Base-by-base conservation (phyloP, 139 green algal species). In the Closterium sp. region DNA sequence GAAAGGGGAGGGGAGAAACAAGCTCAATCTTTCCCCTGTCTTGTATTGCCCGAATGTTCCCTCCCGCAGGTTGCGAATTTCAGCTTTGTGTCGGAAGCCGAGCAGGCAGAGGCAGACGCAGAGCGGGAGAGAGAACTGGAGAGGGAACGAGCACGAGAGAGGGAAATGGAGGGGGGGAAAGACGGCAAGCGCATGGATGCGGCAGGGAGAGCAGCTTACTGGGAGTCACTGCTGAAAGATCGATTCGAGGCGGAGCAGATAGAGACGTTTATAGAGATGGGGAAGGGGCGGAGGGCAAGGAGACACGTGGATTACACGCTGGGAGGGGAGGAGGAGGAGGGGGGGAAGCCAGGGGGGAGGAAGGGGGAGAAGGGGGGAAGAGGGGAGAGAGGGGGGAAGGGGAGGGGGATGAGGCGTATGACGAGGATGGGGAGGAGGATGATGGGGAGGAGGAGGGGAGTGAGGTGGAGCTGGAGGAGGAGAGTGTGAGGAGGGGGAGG, bases 281-380 rank as follows among this genome's bases (percentile, higher is more conserved):
- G 91, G 0, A 93, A 93, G 33, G 91, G 92, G 0, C 94, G 35
- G 91, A 86, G 92, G 55, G 87, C 33, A 4, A 90, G 91, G 6
- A 94, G 88, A 84, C n/a, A 92, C 4, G 91, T 89, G 86, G 66
- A 89, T 89, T 89, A 89, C 86, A 84, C 86, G 30, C n/a, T 89
- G n/a, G 66, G 19, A 84, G 33, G 84, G 33, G 33, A 87, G 84
- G 84, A 87, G 84, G 84, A 87, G 84, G 55, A 76, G 55, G 55
- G 55, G 55, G 55, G 25, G 12, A 28, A 76, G 55, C 16, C 0
- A 19, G 55, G 55, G 0, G 55, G 55, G 0, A 1, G 16, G 55
- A 76, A 76, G 55, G 12, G 12, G 55, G 55, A 76, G 55, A 76
- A 19, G 25, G 16, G 55, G 55, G 55, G 55, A 19, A 76, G 25